Base-by-base conservation (phyloP, 2,329 filamentous ascomycete species). In the Aspergillus japonicus region DNA sequence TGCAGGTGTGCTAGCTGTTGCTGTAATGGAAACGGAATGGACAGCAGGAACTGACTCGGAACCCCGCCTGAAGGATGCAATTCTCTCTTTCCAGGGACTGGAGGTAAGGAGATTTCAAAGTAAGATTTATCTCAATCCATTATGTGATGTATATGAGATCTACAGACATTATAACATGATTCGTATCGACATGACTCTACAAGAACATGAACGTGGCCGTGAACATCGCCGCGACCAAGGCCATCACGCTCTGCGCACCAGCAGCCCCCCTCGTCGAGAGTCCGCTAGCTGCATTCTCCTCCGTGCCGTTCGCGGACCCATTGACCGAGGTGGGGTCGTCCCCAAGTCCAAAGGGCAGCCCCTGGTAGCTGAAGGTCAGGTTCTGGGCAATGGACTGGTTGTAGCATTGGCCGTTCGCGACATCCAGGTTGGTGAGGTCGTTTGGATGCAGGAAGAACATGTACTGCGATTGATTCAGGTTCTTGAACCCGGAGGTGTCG, bases 341-440 rank as follows among this genome's bases (percentile, higher is more conserved):
- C 5, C 51, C 51, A 21, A 53, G 33, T 14, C 51, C 51, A n/a
- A 53, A 24, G 3, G 51, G 51, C 33, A 53, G 24, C 2, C 51
- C 51, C 51, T 53, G 51, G 4, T 53, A 53, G 26, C 51, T 29
- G 19, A 53, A 53, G 11, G 51, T 53, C 16, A 53, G 7, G 26
- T 53, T 53, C 35, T 53, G 51, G 8, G 51, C 33, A 29, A 53
- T 53, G 21, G 51, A 53, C 12, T 35, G 39, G 19, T 53, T 53
- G 8, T 53, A 53, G 19, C 51, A 53, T 31, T 53, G 35, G 11
- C 51, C 51, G 6, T 53, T 53, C 11, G 35, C 51, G 12, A 53
- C 42, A 12, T 53, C 51, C 19, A 53, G 21, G 23, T 53, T 53
- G 4, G 35, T 53, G 26, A 53, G 23, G 21, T 53, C 51, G 26